These are phyloP conservation scores for Epicoccum sorghinum DNA, from an alignment of 2,329 filamentous ascomycete species.

Conservation along the genomic window DNA sequence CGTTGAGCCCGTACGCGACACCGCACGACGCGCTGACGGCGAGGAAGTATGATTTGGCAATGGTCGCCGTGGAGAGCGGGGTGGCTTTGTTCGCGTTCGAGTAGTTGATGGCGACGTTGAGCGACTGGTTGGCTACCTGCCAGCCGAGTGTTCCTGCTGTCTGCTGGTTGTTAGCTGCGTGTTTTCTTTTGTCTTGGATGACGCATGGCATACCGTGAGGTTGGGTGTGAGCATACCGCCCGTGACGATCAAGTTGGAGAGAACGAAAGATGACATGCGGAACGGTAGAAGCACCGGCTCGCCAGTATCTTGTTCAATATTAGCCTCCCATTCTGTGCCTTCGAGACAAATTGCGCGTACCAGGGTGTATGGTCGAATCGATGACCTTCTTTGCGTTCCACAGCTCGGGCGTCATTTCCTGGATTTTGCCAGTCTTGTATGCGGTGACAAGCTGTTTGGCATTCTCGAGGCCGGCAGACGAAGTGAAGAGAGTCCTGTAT, in stretches of 20 bases:
- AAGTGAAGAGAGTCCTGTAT: constrained; percentile 82
- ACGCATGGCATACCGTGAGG: constrained; percentile 63
- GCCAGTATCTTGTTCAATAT: constrained; percentile 73
- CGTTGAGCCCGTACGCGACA: constrained; percentile 90
- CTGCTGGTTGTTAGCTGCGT: constrained; percentile 49
- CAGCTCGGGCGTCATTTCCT: constrained; percentile 84
- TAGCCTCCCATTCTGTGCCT: constrained; percentile 11
- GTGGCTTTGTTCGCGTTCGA: constrained; percentile 98
- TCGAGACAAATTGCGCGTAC: constrained; percentile 58
- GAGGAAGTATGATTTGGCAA: constrained; percentile 87
- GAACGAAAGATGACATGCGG: constrained; percentile 94
- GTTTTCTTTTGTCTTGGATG: background rate
- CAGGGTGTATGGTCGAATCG: constrained; percentile 93
- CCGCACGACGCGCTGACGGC: constrained; percentile 93
- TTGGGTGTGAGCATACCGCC: constrained; percentile 96
- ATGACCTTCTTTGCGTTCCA: constrained; percentile 98
- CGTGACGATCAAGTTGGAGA: constrained; percentile 93
- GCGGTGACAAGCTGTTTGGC: constrained; percentile 81
- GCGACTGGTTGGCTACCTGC: constrained; percentile 96
- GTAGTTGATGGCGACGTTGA: constrained; percentile 97
- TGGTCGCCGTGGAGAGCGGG: constrained; percentile 77
- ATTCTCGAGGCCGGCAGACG: constrained; percentile 76
- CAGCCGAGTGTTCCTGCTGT: constrained; percentile 86
- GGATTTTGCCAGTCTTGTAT: constrained; percentile 84
- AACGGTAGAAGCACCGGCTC: constrained; percentile 92